These are phyloP conservation scores for Flaveria brownii DNA, from an alignment of 129 eudicot genomes.

Conservation along the genomic window DNA sequence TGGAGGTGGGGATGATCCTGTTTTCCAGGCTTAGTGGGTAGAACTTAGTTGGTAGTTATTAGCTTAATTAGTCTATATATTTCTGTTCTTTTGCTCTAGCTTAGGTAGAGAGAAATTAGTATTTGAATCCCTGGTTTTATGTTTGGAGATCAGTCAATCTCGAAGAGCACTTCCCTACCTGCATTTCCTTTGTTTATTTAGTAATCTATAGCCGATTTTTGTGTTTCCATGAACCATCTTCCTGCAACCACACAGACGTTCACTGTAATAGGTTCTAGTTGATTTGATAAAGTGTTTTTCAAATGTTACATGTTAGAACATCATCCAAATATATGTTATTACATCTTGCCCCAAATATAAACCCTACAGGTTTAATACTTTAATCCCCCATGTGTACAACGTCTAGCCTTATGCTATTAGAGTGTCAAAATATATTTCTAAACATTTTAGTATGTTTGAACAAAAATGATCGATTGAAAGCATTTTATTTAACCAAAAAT, in stretches of 20 bases:
- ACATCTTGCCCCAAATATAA: neutral
- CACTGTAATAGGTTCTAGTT: neutral
- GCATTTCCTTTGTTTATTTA: no score
- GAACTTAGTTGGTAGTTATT: no score
- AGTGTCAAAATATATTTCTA: neutral
- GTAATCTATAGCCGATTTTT: no score
- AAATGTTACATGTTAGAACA: neutral
- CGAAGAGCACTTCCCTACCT: no score
- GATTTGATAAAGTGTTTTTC: neutral
- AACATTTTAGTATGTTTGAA: neutral
- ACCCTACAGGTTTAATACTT: neutral
- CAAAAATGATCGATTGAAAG: neutral
- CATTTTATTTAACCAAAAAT: neutral
- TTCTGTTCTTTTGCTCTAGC: no score
- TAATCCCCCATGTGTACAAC: neutral
- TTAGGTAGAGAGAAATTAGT: no score
- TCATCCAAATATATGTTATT: neutral
- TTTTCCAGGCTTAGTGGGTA: no score
- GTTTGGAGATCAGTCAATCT: no score
- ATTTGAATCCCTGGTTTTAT: no score
- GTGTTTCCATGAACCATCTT: no score
- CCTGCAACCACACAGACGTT: neutral
- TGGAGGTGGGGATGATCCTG: no score
- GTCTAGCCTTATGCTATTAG: neutral
- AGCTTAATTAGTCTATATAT: no score